Evolutionary conservation across 202 grass and related monocot genomes (phyloP), one percentile per base, ranked within the genome.

Genomic region (Musa balbisiana): DNA sequence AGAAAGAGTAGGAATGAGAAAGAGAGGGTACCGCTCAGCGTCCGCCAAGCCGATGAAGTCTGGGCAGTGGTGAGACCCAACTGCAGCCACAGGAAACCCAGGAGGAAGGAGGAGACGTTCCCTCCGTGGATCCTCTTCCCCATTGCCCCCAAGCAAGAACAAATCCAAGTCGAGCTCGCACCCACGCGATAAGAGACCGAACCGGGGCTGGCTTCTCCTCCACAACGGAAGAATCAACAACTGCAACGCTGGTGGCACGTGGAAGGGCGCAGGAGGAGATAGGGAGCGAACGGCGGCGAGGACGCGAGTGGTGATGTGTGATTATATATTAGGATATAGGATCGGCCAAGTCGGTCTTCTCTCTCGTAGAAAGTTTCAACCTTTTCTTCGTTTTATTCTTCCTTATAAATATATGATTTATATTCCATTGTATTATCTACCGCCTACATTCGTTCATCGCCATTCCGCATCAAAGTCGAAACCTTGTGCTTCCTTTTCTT

Each of bases 21-120:
- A n/a, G 24, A 68, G 51, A 52, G 49, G 20, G 49, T 82, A 91
- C 89, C 89, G 56, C 74, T 88, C 64, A 91, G 55, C 21, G 90
- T 89, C 73, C 84, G 82, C 90, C 90, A 92, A 72, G 90, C 56
- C 55, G 82, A 78, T 49, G 49, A 56, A 52, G 22, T 73, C 84
- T 87, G 84, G 3, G 90, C 84, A 0, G 77, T 67, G 26, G 70
- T 77, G n/a, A 71, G 62, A 67, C 70, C 74, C 74, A 76, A 59
- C 22, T 75, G 85, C 16, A 89, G 80, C 50, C 87, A 62, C 15
- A 87, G 0, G 72, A 89, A 65, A 49, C 56, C 43, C 3, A 53
- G 67, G 2, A 88, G 68, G 0, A 74, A 65, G 68, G 79, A 82
- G 81, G 78, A 82, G 81, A 11, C 72, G 66, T 29, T 73, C 8